phyloP scores from a whole-genome alignment of 495 filamentous ascomycete genomes.

The Tuber microsphaerosporum region DNA sequence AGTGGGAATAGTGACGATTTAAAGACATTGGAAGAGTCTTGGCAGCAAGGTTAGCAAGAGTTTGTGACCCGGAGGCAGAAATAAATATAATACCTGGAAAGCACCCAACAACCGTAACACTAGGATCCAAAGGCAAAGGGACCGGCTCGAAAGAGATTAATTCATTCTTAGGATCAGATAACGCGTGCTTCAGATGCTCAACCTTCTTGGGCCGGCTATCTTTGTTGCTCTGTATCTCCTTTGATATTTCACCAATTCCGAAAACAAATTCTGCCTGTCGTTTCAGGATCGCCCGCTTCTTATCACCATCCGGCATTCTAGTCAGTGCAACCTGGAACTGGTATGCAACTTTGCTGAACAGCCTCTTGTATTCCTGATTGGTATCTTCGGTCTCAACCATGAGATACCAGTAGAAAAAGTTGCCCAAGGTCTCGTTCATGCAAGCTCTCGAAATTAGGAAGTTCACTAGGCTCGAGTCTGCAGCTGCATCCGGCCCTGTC shows the following conservation, averaged over 20 bases:
- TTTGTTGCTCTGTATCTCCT: constrained; percentile 74
- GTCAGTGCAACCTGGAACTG: constrained; percentile 87
- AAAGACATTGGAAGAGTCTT: constrained; percentile 80
- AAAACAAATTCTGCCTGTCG: constrained; percentile 85
- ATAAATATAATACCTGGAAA: constrained; percentile 47
- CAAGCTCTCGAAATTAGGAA: constrained; percentile 84
- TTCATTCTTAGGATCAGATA: constrained; percentile 86
- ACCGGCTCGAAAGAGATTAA: constrained; percentile 73
- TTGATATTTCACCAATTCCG: constrained; percentile 79
- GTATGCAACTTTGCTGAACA: constrained; percentile 86
- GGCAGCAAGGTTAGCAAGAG: not conserved
- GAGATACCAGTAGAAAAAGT: constrained; percentile 95
- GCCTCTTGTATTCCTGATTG: constrained; percentile 62
- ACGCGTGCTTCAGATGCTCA: constrained; percentile 69
- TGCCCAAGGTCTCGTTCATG: constrained; percentile 80
- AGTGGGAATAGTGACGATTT: constrained; percentile 89
- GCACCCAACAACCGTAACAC: constrained; percentile 66
- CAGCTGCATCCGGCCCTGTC: constrained; percentile 52
- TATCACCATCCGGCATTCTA: constrained; percentile 55
- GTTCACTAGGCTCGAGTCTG: constrained; percentile 78
- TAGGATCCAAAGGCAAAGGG: constrained; percentile 82
- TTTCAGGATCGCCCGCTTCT: constrained; percentile 65
- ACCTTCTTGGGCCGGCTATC: constrained; percentile 71
- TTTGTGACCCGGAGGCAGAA: not conserved
- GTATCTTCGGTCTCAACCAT: constrained; percentile 92